phyloP scores from a whole-genome alignment of 495 filamentous ascomycete species.

The Elasticomyces elasticus region DNA sequence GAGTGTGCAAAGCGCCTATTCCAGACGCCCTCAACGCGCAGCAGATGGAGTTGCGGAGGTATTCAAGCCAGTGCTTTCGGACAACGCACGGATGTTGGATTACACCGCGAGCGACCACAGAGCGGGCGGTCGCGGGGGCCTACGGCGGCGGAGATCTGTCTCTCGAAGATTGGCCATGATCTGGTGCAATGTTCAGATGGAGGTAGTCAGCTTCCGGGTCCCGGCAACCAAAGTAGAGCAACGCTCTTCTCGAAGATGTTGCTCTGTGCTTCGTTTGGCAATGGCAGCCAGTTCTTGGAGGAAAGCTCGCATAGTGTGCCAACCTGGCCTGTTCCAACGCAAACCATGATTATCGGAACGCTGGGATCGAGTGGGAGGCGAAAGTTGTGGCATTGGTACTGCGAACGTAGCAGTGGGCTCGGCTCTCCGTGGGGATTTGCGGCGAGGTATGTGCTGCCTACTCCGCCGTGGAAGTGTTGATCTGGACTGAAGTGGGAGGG shows the following conservation, averaged over 20 bases:
- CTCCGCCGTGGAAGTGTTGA: conserved; percentile 29
- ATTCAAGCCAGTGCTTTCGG: too few species aligned
- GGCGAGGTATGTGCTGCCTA: conserved; percentile 22
- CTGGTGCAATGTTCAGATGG: too few species aligned
- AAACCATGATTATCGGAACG: conserved; percentile 10
- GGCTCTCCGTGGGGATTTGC: conserved; percentile 48
- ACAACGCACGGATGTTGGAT: too few species aligned
- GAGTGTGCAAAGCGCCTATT: too few species aligned
- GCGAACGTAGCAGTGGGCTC: conserved; percentile 50
- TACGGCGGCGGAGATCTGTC: too few species aligned
- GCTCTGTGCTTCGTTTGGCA: neutral
- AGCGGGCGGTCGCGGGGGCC: too few species aligned
- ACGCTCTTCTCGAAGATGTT: conserved; percentile 15
- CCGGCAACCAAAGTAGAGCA: conserved; percentile 26
- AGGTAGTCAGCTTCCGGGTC: conserved; percentile 16
- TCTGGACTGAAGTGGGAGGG: conserved; percentile 40
- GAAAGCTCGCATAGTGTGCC: conserved; percentile 8
- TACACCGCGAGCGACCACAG: too few species aligned
- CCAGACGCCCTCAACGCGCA: too few species aligned
- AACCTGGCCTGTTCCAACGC: conserved; percentile 11
- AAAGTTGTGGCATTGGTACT: conserved; percentile 37
- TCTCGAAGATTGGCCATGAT: too few species aligned
- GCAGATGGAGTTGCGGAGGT: too few species aligned
- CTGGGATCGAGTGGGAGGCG: conserved; percentile 34
- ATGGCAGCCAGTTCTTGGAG: conserved; percentile 10